phyloP scores from a whole-genome alignment of 2,329 filamentous ascomycete genomes.

The Didymella exigua region DNA sequence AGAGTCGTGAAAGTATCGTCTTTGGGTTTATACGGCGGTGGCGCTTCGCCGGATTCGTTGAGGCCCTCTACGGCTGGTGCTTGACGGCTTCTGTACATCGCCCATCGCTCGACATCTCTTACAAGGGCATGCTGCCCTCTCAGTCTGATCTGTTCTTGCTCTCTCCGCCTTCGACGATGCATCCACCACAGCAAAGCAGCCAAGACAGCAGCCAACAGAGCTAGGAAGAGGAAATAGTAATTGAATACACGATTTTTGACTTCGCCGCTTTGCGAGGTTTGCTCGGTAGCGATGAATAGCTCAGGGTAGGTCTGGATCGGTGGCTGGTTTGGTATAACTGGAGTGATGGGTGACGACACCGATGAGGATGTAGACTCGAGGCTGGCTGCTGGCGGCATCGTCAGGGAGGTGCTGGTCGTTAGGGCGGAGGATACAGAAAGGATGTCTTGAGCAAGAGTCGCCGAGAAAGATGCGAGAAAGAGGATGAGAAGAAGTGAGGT shows the following conservation, averaged over 20 bases:
- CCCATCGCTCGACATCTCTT: conserved; percentile 46
- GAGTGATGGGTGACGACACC: neutral
- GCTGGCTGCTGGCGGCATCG: conserved; percentile 3
- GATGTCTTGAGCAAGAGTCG: neutral
- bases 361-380: neutral
- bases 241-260: conserved; percentile 42
- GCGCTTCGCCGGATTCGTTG: conserved; percentile 68
- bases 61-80: conserved; percentile 59
- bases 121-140: conserved; percentile 44
- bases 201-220: conserved; percentile 56
- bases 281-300: conserved; percentile 15
- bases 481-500: neutral
- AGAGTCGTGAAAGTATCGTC: conserved; percentile 26
- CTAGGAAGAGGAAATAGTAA: conserved; percentile 64
- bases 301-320: conserved; percentile 5
- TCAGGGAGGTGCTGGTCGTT: neutral
- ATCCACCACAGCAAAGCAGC: conserved; percentile 52
- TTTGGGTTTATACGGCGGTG: conserved; percentile 63
- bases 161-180: conserved; percentile 51
- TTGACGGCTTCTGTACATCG: conserved; percentile 30
- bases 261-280: conserved; percentile 1
- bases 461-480: neutral
- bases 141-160: conserved; percentile 32
- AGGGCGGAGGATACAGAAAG: neutral
- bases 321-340: neutral